phyloP scores from a whole-genome alignment of 1,284 basidiomycete species.

The Ustilago cynodontis region DNA sequence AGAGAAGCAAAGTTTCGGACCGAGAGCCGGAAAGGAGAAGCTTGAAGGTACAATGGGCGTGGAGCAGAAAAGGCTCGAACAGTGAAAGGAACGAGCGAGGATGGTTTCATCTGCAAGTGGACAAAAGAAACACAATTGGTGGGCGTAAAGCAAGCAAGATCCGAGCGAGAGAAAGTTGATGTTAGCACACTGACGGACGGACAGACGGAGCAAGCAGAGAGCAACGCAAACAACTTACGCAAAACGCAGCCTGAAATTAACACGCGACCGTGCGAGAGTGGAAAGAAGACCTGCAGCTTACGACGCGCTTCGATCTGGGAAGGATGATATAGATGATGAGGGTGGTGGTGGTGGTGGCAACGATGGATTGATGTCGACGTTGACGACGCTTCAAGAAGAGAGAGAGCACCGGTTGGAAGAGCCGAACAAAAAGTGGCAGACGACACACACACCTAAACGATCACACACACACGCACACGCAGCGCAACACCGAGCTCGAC shows the following conservation, averaged over 20 bases:
- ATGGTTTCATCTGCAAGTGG: conserved; percentile 39
- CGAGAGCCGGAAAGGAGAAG: neutral
- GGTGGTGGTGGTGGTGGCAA: conserved; percentile 14
- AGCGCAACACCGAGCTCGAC: neutral
- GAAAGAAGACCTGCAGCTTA: no score
- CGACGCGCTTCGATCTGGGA: conserved; percentile 2
- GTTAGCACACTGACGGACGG: no score
- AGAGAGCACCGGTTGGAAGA: no score
- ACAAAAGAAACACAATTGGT: conserved; percentile 22
- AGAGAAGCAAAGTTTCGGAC: conserved; percentile 6
- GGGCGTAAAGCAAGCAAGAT: conserved; percentile 24
- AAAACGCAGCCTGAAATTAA: conserved; percentile 13
- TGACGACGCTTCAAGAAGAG: conserved; percentile 33
- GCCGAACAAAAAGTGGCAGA: conserved; percentile 6
- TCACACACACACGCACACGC: neutral
- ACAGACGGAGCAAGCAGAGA: neutral
- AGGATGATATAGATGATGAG: conserved; percentile 2
- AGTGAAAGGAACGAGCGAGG: conserved; percentile 24
- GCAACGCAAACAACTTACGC: conserved; percentile 27
- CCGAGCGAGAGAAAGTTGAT: no score
- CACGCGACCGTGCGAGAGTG: conserved; percentile 1
- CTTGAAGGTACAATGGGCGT: conserved; percentile 7
- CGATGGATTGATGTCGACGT: conserved; percentile 27
- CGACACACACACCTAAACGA: conserved; percentile 3
- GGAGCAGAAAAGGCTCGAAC: conserved; percentile 25